These are phyloP conservation scores for Aphanomyces cochlioides DNA, from an alignment of 352 stramenopile species.

Conservation along the genomic window DNA sequence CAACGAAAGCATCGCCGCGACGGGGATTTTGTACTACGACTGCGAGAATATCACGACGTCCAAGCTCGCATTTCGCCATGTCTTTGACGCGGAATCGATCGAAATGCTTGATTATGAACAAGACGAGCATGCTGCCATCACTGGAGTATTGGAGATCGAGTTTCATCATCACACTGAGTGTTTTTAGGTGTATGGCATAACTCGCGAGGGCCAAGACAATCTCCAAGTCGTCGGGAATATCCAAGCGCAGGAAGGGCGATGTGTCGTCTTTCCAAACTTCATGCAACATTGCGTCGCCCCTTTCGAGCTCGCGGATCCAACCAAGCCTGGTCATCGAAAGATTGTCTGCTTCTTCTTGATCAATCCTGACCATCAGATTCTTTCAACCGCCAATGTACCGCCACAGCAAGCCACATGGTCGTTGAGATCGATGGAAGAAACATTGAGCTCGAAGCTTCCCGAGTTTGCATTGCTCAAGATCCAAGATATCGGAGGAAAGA, in stretches of 20 bases:
- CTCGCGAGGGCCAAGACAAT: too few relatives aligned
- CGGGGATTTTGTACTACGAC: slow-evolving; percentile 51
- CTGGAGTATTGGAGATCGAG: too few relatives aligned
- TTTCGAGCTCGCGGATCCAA: slow-evolving; percentile 40
- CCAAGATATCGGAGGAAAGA: too few relatives aligned
- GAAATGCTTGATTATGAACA: too few relatives aligned
- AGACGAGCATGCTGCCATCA: too few relatives aligned
- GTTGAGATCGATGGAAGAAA: too few relatives aligned
- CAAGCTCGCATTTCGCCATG: too few relatives aligned
- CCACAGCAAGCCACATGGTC: slow-evolving; percentile 43
- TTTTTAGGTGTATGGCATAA: too few relatives aligned
- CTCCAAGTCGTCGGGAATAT: slow-evolving; percentile 34
- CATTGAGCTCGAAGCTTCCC: too few relatives aligned
- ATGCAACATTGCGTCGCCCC: slow-evolving; percentile 45
- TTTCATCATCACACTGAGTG: too few relatives aligned
- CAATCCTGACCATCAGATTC: slow-evolving; percentile 36
- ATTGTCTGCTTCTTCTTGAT: slow-evolving; percentile 53
- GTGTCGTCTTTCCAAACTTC: slow-evolving; percentile 42
- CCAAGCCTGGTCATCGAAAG: slow-evolving; percentile 38
- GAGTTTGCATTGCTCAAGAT: too few relatives aligned
- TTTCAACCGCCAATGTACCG: slow-evolving; percentile 39
- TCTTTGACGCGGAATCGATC: too few relatives aligned
- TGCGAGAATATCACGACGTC: slow-evolving; percentile 52
- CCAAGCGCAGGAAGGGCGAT: slow-evolving; percentile 33
- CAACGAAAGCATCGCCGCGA: slow-evolving; percentile 45